Conservation (phyloP, 2,329 filamentous ascomycete genomes). For the Thelonectria olida region DNA sequence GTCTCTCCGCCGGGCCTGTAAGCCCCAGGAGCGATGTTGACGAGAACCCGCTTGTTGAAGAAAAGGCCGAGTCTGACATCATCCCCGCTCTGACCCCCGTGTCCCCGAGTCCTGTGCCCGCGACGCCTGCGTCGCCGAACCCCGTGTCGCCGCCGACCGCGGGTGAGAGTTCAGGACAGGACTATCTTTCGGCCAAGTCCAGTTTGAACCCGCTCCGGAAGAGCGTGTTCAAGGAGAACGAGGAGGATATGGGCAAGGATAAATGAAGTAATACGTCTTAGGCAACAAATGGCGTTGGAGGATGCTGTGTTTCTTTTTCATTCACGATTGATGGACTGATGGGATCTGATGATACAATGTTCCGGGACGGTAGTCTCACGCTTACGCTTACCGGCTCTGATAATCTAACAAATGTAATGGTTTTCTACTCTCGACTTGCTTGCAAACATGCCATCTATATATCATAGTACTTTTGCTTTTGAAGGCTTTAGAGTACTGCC, state of each 20-base stretch:
- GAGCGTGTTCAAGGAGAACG: constrained; percentile 54
- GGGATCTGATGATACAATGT: constrained; percentile 12
- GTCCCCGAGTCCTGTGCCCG: neutral
- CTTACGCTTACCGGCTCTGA: neutral
- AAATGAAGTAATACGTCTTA: constrained; percentile 5
- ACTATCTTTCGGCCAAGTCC: constrained; percentile 41
- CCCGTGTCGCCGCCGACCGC: constrained; percentile 43
- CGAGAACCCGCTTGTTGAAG: constrained; percentile 13
- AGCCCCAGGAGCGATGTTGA: constrained; percentile 31
- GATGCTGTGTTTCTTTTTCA: constrained; percentile 5
- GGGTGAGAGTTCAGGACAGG: constrained; percentile 35
- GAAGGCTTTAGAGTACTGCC: neutral
- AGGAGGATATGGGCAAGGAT: constrained; percentile 49
- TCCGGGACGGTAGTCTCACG: neutral
- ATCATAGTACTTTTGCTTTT: neutral
- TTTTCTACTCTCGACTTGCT: neutral
- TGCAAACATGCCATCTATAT: constrained; percentile 4
- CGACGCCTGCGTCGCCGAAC: constrained; percentile 8
- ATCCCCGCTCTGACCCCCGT: constrained; percentile 23
- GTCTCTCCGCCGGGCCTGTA: constrained; percentile 26
- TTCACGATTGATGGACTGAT: neutral
- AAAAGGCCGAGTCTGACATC: constrained; percentile 13
- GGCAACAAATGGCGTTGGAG: constrained; percentile 31
- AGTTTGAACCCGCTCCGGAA: constrained; percentile 43
- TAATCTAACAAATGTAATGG: constrained; percentile 19